Percentiles rank a stretch among this genome's conserved stretches.
Evolutionary conservation across 352 stramenopile genomes (phyloP).

Genomic region (Globisporangium recalcitrans): DNA sequence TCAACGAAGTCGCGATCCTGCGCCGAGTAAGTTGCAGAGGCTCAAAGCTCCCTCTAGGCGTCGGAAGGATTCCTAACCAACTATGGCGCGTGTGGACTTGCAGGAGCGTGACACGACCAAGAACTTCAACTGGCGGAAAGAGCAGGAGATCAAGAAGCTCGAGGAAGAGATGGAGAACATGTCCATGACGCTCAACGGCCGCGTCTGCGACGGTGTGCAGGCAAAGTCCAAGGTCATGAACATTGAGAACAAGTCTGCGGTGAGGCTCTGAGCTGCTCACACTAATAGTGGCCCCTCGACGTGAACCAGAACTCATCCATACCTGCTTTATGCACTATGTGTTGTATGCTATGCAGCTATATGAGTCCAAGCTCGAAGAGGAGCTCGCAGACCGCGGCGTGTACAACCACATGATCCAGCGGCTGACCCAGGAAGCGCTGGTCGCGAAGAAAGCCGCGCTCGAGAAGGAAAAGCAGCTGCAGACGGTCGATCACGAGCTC

Average conservation of each 20-base stretch:
- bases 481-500: constrained; percentile 54
- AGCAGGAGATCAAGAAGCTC: constrained; percentile 72
- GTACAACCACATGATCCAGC: constrained; percentile 84
- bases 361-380: constrained; percentile 75
- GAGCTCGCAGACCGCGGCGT: constrained; percentile 63
- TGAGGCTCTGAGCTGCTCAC: constrained; percentile 15
- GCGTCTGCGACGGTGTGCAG: constrained; percentile 48
- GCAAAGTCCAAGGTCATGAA: constrained; percentile 55
- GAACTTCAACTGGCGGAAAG: constrained; percentile 63
- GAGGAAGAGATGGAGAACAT: constrained; percentile 79
- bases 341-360: constrained; percentile 31
- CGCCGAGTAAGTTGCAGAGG: constrained; percentile 32
- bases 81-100: no score
- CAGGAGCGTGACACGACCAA: constrained; percentile 66
- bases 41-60: constrained; percentile 1
- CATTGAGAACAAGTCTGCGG: constrained; percentile 74
- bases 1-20: constrained; percentile 65
- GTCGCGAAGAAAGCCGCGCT: constrained; percentile 59
- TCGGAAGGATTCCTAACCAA: no score
- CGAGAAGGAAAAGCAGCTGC: constrained; percentile 56
- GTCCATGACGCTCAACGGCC: constrained; percentile 58
- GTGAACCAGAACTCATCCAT: not conserved
- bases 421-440: constrained; percentile 52
- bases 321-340: no score
- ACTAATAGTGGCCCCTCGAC: not conserved